phyloP scores from a whole-genome alignment of 1,284 basidiomycete species.

The Puccinia coronata region DNA sequence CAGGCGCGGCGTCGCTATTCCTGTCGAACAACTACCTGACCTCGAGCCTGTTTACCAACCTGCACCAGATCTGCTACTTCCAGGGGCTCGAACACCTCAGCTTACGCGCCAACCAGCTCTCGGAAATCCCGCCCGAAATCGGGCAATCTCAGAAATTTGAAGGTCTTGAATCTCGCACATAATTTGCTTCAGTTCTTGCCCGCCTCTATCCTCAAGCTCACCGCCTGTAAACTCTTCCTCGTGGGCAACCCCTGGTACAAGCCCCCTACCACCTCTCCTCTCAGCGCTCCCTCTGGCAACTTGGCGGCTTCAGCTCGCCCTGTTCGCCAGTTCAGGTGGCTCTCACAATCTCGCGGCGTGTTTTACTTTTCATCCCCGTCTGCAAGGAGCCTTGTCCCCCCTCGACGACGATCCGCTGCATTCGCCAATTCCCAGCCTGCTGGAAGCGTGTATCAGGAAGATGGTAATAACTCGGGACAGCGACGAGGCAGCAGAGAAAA shows the following conservation, averaged over 20 bases:
- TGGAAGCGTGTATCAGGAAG: conserved; percentile 18
- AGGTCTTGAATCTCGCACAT: conserved; percentile 2
- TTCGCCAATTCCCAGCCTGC: not conserved
- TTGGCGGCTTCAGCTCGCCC: not conserved
- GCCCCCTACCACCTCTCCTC: not conserved
- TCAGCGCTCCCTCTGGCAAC: not conserved
- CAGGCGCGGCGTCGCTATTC: not conserved
- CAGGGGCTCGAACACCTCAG: conserved; percentile 21
- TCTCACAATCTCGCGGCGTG: not conserved
- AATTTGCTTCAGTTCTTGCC: conserved; percentile 21
- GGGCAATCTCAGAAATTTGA: conserved; percentile 7
- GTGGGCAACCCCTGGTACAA: conserved; percentile 27
- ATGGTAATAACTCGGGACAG: not conserved
- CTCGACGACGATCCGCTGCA: not conserved
- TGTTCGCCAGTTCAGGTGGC: not conserved
- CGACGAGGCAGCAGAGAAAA: not conserved
- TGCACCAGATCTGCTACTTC: conserved; percentile 9
- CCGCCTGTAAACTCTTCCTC: not conserved
- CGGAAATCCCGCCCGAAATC: conserved; percentile 2
- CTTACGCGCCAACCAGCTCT: conserved; percentile 18
- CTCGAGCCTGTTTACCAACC: not conserved
- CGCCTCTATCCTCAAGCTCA: conserved; percentile 11
- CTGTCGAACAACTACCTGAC: conserved; percentile 21
- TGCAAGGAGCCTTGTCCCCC: not conserved
- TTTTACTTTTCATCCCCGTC: not conserved